A percentile compares a stretch with the other conserved stretches of the same genome.
phyloP scores from a whole-genome alignment of 169 alveolate species.

The Plasmodium cynomolgi region DNA sequence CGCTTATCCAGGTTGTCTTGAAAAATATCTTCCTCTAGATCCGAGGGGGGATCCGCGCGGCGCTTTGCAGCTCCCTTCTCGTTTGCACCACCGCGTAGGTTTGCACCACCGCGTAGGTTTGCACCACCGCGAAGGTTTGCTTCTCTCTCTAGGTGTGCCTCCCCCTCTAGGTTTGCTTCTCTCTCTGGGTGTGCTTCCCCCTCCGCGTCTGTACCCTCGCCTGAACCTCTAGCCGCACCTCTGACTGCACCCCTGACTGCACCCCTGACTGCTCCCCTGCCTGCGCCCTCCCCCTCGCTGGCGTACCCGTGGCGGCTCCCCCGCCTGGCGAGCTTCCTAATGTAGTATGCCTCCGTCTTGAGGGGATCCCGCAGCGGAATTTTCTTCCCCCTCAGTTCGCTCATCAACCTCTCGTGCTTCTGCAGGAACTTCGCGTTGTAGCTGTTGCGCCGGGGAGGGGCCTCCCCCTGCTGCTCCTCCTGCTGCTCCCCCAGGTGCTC shows the following conservation, averaged over 20 bases:
- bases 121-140: not conserved
- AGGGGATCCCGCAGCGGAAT: conserved; percentile 11
- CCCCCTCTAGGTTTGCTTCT: no score
- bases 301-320: not conserved
- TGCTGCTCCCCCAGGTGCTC: not conserved
- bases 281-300: not conserved
- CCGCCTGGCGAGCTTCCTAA: conserved; percentile 7
- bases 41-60: not conserved
- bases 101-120: no score
- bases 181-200: not conserved
- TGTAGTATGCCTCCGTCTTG: conserved; percentile 54
- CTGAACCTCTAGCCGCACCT: not conserved
- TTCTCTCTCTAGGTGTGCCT: not conserved
- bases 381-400: conserved; percentile 43
- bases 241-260: not conserved
- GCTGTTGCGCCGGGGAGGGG: not conserved
- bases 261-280: not conserved
- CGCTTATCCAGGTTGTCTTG: conserved; percentile 43
- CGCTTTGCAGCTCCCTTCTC: not conserved
- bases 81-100: not conserved
- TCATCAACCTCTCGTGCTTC: conserved; percentile 21
- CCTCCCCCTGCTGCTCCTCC: not conserved
- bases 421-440: not conserved
- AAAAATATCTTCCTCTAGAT: conserved; percentile 15
- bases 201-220: not conserved